A percentile compares a stretch with the other conserved stretches of the same genome.
Evolutionary conservation across 768 basidiomycete species (phyloP).

Genomic region (Suillus plorans): DNA sequence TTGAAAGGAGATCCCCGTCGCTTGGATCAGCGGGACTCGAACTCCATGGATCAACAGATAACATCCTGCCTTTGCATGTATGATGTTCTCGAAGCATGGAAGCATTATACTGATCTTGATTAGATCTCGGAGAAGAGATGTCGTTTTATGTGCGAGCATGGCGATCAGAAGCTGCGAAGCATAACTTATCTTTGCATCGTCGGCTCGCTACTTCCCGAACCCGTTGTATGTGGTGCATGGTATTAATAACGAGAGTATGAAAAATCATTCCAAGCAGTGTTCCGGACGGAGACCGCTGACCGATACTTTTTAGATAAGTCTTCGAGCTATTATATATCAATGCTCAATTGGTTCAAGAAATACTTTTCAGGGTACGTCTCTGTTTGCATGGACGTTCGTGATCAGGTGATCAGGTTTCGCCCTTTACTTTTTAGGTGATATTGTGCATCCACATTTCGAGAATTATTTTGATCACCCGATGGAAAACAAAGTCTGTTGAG

Average conservation of each 20-base stretch:
- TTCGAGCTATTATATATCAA: neutral
- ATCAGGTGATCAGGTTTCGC: neutral
- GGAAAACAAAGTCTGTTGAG: constrained; percentile 37
- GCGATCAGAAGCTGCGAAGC: neutral
- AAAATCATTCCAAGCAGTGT: neutral
- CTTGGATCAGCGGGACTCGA: neutral
- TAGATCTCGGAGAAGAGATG: neutral
- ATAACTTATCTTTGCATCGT: neutral
- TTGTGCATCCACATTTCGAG: constrained; percentile 9
- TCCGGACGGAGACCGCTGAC: neutral
- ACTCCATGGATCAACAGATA: neutral
- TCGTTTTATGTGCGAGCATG: neutral
- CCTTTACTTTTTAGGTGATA: neutral
- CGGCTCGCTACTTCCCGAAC: neutral
- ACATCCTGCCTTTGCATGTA: neutral
- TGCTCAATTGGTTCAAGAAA: neutral
- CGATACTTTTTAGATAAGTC: neutral
- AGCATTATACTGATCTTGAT: neutral
- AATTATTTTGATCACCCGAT: constrained; percentile 40
- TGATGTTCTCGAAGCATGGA: neutral
- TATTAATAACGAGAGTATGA: neutral
- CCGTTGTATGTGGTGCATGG: neutral
- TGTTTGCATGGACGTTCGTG: neutral
- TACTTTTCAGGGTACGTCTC: neutral
- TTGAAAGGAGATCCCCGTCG: neutral